Base-by-base conservation (phyloP, 331 rosid species). In the Acacia concinna region DNA sequence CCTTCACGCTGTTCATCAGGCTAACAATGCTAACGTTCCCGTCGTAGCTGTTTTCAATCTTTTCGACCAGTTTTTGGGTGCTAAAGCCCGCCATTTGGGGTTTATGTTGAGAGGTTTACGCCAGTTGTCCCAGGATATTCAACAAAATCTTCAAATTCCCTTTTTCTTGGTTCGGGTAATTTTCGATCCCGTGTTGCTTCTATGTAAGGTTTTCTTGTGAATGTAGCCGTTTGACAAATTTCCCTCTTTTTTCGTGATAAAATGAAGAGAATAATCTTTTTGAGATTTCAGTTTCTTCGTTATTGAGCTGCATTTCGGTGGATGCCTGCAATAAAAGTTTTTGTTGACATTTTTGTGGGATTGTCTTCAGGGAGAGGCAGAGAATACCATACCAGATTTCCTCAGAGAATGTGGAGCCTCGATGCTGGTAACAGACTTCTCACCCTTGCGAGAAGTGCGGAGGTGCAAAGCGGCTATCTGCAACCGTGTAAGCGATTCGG, bases 31-130 rank as follows among this genome's bases (percentile, higher is more conserved):
- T 63, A 74, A 84, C 63, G 98, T 87, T 27, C 96, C 98, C 10
- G 83, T 95, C 1, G 96, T 93, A 68, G 93, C 91, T 31, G 97
- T 91, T 54, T 95, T 95, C 86, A 93, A 93, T 81, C 89, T 95
- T 75, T 95, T 93, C 75, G 87, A 95, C 78, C 90, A 64, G 35
- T 95, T 95, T 74, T 79, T 87, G 68, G 99, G 92, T 51, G 99
- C 97, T 40, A 95, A 90, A 28, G 85, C 99, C 15, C 93, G 99
- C 63, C 99, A 95, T 0, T 74, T 95, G 68, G 97, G 97, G 91
- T 93, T 95, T 59, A 92, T 95, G 97, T 87, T 91, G 4, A 86
- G 91, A 47, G 92, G 97, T 34, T 82, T 95, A 87, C 88, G 84
- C 52, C 90, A 90, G 75, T 73, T 95, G 76, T 83, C 72, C 21